Conservation (phyloP, 1,284 basidiomycete species). For the Naganishia liquefaciens region DNA sequence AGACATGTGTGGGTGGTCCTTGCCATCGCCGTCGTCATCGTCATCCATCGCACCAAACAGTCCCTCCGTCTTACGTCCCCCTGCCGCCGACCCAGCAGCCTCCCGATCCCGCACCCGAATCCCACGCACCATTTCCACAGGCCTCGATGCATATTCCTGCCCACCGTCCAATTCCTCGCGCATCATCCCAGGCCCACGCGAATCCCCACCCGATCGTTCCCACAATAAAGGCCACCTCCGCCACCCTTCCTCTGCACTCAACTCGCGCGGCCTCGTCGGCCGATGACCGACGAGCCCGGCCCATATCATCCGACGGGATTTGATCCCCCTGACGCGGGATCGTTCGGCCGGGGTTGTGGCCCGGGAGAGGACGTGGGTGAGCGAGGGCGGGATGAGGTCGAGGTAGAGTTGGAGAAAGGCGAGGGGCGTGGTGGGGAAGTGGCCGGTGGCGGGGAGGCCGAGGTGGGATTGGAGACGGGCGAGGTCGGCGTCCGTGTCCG, state of each 20-base stretch:
- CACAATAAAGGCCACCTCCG: constrained; percentile 50
- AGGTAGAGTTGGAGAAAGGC: constrained; percentile 41
- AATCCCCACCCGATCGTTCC: constrained; percentile 49
- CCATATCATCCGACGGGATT: constrained; percentile 44
- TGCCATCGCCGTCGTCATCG: constrained; percentile 45
- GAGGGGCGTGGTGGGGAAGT: constrained; percentile 38
- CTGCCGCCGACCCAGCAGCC: background rate
- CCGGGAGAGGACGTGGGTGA: constrained; percentile 38
- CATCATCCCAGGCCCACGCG: constrained; percentile 21
- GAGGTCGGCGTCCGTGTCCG: constrained; percentile 12
- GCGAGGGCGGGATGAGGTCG: constrained; percentile 37
- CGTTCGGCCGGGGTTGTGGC: constrained; percentile 42
- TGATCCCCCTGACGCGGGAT: constrained; percentile 41
- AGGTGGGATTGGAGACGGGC: constrained; percentile 6
- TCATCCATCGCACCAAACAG: constrained; percentile 11
- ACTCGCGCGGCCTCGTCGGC: constrained; percentile 18
- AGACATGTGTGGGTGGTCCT: constrained; percentile 30
- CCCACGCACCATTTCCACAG: constrained; percentile 35
- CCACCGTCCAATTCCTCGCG: constrained; percentile 31
- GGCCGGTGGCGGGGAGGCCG: constrained; percentile 35
- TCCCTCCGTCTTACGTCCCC: constrained; percentile 28
- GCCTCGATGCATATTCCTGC: background rate
- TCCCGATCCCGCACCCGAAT: constrained; percentile 19
- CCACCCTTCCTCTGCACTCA: constrained; percentile 41
- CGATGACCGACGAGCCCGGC: constrained; percentile 32